A percentile compares a stretch with the other conserved stretches of the same genome.
These are phyloP conservation scores for Pistacia vera DNA, from an alignment of 345 rosid genomes.

Conservation along the genomic window DNA sequence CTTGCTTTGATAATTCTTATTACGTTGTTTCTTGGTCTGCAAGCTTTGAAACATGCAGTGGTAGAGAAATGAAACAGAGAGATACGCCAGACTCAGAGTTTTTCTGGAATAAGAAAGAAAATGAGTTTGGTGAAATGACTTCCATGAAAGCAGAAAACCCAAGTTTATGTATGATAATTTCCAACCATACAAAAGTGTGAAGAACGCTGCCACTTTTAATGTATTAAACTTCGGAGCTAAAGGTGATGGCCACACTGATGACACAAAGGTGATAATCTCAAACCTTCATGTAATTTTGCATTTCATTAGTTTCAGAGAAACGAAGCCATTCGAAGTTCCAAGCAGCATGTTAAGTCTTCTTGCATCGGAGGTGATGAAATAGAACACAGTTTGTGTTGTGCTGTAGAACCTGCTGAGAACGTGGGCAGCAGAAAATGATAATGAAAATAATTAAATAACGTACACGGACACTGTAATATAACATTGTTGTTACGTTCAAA, in stretches of 20 bases:
- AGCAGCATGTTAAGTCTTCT: too few relatives aligned
- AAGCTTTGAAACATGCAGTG: conserved; percentile 42
- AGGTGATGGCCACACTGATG: conserved; percentile 79
- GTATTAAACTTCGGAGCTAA: conserved; percentile 74
- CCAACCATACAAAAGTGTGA: conserved; percentile 6
- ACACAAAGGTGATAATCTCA: conserved; percentile 61
- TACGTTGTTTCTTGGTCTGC: conserved; percentile 34
- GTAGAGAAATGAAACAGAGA: conserved; percentile 44
- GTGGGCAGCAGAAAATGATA: conserved; percentile 15
- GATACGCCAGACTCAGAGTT: neutral
- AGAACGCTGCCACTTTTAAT: conserved; percentile 40
- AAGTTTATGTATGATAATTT: conserved; percentile 10
- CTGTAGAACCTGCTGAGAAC: neutral
- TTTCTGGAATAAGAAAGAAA: conserved; percentile 11
- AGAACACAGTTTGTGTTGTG: too few relatives aligned
- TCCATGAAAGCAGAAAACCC: conserved; percentile 22
- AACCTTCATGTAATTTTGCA: neutral
- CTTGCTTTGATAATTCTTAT: conserved; percentile 27
- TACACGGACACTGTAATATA: neutral
- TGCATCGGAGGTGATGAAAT: neutral
- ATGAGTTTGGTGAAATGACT: neutral
- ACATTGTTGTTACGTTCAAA: neutral
- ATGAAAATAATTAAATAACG: neutral
- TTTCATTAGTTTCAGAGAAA: neutral
- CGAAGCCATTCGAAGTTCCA: too few relatives aligned